Conservation (phyloP, 306 rosid species). For the Vigna hirtella region DNA sequence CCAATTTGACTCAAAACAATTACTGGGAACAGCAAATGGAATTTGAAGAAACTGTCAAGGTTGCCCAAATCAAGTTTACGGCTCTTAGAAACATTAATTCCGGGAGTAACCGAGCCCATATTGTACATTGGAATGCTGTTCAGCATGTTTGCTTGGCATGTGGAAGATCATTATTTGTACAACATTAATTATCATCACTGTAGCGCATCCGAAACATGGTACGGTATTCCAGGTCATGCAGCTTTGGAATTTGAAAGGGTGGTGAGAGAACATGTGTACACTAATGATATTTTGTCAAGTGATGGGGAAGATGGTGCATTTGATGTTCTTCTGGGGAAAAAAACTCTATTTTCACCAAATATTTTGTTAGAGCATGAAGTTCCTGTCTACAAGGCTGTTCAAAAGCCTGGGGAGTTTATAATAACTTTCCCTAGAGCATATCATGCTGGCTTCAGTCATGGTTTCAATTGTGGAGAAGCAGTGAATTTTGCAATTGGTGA, state of each 20-base stretch:
- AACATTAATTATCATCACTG: constrained; percentile 96
- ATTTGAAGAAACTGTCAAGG: constrained; percentile 71
- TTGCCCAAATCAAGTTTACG: constrained; percentile 85
- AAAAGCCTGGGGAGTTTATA: constrained; percentile 93
- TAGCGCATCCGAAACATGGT: constrained; percentile 99
- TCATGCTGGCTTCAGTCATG: constrained; percentile 98
- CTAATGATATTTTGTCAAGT: constrained; percentile 76
- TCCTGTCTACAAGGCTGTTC: constrained; percentile 95
- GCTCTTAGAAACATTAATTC: constrained; percentile 80
- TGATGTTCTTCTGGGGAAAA: constrained; percentile 91
- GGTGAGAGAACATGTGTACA: constrained; percentile 84
- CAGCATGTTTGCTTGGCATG: constrained; percentile 99
- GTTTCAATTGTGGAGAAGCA: constrained; percentile 98
- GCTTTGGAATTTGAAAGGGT: constrained; percentile 92
- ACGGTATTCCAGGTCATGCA: constrained; percentile 90
- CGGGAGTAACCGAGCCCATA: constrained; percentile 99
- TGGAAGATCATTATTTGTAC: constrained; percentile 93
- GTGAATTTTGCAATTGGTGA: constrained; percentile 95
- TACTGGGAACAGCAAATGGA: no score
- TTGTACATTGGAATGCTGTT: constrained; percentile 96
- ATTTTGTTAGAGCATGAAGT: constrained; percentile 77
- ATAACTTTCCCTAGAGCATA: constrained; percentile 95
- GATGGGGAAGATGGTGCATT: constrained; percentile 96
- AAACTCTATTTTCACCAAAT: constrained; percentile 94
- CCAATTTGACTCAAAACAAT: no score